Conservation (phyloP, 805 yeast species). For the fission yeast (Schizosaccharomyces pombe) region DNA sequence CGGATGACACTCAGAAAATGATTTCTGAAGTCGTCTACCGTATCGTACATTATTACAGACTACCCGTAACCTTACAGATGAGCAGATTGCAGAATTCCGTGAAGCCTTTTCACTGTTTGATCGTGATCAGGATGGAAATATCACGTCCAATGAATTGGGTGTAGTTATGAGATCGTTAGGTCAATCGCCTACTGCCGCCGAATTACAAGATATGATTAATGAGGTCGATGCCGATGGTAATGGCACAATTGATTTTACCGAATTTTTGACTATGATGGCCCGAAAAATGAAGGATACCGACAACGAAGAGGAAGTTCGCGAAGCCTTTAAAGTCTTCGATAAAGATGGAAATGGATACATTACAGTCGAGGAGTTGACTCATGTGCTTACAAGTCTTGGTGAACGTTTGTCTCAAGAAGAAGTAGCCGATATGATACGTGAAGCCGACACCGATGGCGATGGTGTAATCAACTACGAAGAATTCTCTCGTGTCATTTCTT, state of each 20-base stretch:
- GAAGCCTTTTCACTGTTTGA: conserved; percentile 95
- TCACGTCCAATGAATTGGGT: conserved; percentile 85
- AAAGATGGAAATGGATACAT: conserved; percentile 84
- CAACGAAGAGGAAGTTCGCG: conserved; percentile 87
- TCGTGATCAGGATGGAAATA: conserved; percentile 27
- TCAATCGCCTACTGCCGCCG: conserved; percentile 88
- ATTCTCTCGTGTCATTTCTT: conserved; percentile 56
- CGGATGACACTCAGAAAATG: not conserved
- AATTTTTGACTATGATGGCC: conserved; percentile 67
- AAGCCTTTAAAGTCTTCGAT: conserved; percentile 95
- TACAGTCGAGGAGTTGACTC: conserved; percentile 87
- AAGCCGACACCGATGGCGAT: conserved; percentile 75
- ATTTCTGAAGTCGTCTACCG: not conserved
- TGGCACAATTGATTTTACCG: conserved; percentile 65
- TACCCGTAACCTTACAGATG: conserved; percentile 62
- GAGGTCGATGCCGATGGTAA: conserved; percentile 92
- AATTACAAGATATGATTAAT: conserved; percentile 86
- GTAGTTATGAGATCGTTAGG: conserved; percentile 98
- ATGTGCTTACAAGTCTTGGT: conserved; percentile 91
- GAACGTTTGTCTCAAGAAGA: conserved; percentile 91
- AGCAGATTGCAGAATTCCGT: conserved; percentile 88
- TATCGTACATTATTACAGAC: conserved; percentile 22
- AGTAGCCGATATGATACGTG: conserved; percentile 90
- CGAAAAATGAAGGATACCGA: conserved; percentile 91
- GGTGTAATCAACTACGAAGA: conserved; percentile 95